These are phyloP conservation scores for Lithocarpus polystachyus DNA, from an alignment of 306 rosid genomes.

Conservation along the genomic window DNA sequence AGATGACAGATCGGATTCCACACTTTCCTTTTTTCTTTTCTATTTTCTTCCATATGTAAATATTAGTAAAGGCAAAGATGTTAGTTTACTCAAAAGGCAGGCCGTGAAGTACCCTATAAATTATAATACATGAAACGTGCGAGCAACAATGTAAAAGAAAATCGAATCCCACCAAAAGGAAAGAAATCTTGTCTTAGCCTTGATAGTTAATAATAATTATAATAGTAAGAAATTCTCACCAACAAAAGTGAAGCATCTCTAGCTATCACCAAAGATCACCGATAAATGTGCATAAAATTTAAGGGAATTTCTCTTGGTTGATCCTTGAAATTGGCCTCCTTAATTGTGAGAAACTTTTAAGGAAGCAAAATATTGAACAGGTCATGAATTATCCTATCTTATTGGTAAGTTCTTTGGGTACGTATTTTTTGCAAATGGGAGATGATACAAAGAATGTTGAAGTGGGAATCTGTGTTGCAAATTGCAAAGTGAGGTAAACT, in stretches of 20 bases:
- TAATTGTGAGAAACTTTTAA: too few species aligned
- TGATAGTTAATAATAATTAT: background rate
- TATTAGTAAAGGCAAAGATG: background rate
- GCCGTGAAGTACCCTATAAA: conserved; percentile 6
- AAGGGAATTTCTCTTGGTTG: conserved; percentile 6
- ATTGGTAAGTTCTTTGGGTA: too few species aligned
- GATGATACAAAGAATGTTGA: background rate
- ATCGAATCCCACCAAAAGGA: conserved; percentile 30
- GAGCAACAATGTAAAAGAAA: conserved; percentile 35
- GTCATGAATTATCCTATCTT: too few species aligned
- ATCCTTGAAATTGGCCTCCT: too few species aligned
- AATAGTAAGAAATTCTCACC: conserved; percentile 33
- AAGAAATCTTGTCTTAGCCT: conserved; percentile 24
- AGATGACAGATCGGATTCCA: background rate
- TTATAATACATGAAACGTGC: conserved; percentile 19
- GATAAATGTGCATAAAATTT: background rate
- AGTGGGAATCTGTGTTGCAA: too few species aligned
- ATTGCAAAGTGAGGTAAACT: background rate
- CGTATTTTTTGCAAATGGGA: conserved; percentile 15
- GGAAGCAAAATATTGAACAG: too few species aligned
- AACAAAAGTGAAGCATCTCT: conserved; percentile 19
- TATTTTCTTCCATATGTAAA: conserved; percentile 14
- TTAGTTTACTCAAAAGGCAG: conserved; percentile 1
- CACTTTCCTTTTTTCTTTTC: conserved; percentile 12
- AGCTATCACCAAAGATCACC: background rate